These are phyloP conservation scores for Blastobotrys arbuscula DNA, from an alignment of 1,139 yeast genomes.

Conservation along the genomic window DNA sequence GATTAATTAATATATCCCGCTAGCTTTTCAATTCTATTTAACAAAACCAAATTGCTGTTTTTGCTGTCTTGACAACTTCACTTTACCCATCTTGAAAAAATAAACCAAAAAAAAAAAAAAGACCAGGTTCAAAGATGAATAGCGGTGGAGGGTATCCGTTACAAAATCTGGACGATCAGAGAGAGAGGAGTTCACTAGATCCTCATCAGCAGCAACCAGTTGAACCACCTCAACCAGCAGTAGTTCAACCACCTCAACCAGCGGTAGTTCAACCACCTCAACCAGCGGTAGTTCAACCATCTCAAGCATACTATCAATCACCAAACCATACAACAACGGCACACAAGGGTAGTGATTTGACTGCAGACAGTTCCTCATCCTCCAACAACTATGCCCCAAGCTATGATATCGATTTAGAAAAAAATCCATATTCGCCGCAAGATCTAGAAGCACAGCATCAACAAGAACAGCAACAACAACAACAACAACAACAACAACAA, in stretches of 20 bases:
- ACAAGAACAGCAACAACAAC: background rate
- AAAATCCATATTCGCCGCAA: background rate
- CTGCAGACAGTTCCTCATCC: background rate
- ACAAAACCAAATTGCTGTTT: too few relatives aligned
- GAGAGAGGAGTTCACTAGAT: background rate
- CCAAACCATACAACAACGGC: background rate
- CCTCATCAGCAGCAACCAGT: background rate
- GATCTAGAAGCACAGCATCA: background rate
- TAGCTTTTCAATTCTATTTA: too few relatives aligned
- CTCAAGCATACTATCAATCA: constrained; percentile 4
- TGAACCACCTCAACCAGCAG: background rate
- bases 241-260: background rate
- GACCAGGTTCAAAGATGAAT: too few relatives aligned
- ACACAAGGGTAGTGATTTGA: background rate
- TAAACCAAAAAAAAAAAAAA: background rate
- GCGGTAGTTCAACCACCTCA: too few relatives aligned
- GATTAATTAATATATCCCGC: too few relatives aligned
- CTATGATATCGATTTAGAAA: constrained; percentile 6
- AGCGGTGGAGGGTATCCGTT: background rate
- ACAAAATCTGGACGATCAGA: background rate
- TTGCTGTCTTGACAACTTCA: too few relatives aligned
- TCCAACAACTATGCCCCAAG: constrained; percentile 1
- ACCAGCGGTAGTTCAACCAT: too few relatives aligned
- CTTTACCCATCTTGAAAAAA: too few relatives aligned
- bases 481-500: constrained; percentile 6